Evolutionary conservation across 257 asterid genomes (phyloP).

Genomic region (Solanum clarkiae): DNA sequence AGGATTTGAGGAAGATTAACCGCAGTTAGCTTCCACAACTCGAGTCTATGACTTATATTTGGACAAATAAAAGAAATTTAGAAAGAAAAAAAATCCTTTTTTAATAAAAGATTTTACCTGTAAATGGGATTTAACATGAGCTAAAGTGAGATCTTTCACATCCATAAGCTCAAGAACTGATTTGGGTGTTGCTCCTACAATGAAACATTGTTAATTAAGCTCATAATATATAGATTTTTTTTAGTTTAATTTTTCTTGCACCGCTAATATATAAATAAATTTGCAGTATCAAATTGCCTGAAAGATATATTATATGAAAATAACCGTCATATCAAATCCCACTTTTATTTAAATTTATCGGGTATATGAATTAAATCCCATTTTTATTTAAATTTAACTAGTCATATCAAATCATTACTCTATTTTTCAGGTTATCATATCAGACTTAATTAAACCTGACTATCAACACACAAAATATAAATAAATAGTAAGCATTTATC

Average conservation of each 20-base stretch:
- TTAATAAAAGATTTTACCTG: slow-evolving; percentile 36
- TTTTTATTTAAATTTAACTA: not conserved
- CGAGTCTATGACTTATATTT: not conserved
- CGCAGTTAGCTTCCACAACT: not conserved
- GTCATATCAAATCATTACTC: not conserved
- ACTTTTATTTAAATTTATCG: not conserved
- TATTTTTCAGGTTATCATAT: not conserved
- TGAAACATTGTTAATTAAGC: not conserved
- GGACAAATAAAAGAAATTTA: not conserved
- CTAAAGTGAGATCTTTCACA: slow-evolving; percentile 90
- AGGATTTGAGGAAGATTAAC: not conserved
- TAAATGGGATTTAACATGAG: slow-evolving; percentile 90
- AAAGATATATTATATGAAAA: not conserved
- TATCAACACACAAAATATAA: not conserved
- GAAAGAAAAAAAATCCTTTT: not conserved
- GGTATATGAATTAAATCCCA: not conserved
- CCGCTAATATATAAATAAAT: not conserved
- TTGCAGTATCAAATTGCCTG: not conserved
- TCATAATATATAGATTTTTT: not conserved
- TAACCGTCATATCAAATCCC: not conserved
- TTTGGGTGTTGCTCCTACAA: slow-evolving; percentile 84
- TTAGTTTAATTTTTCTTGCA: not conserved
- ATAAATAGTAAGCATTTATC: not conserved
- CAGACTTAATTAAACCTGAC: not conserved
- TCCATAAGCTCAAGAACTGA: slow-evolving; percentile 97